Evolutionary conservation across 2,329 filamentous ascomycete species (phyloP).

Genomic region (Stenocarpella maydis): DNA sequence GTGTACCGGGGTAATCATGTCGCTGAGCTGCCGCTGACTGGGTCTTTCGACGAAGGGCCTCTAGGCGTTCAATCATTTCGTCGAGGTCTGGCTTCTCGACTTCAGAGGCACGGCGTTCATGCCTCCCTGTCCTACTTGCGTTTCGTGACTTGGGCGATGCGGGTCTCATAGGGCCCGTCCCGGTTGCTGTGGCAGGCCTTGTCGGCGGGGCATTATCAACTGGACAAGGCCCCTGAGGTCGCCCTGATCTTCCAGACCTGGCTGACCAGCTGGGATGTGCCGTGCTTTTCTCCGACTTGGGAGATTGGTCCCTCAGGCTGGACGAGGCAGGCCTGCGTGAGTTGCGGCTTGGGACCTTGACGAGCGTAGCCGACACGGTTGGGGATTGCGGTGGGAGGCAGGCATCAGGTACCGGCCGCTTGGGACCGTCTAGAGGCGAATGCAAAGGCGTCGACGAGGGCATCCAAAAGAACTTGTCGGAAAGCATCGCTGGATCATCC

Average conservation of each 20-base stretch:
- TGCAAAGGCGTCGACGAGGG: constrained; percentile 36
- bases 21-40: constrained; percentile 5
- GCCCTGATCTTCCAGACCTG: neutral
- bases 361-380: neutral
- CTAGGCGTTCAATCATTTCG: neutral
- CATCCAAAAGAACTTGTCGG: constrained; percentile 40
- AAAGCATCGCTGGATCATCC: constrained; percentile 30
- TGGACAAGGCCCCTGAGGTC: neutral
- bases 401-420: neutral
- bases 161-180: neutral
- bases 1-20: neutral
- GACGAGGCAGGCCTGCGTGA: neutral
- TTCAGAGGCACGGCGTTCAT: constrained; percentile 5
- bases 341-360: neutral
- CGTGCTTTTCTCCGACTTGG: neutral
- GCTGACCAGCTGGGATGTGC: neutral
- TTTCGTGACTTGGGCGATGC: constrained; percentile 31
- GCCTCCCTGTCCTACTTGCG: constrained; percentile 16
- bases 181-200: neutral
- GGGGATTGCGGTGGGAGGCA: neutral
- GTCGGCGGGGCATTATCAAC: neutral
- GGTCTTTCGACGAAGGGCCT: constrained; percentile 15
- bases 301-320: neutral
- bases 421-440: constrained; percentile 34
- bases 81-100: neutral